Evolutionary conservation across 2,329 filamentous ascomycete genomes (phyloP).

Genomic region (Nemania diffusa): DNA sequence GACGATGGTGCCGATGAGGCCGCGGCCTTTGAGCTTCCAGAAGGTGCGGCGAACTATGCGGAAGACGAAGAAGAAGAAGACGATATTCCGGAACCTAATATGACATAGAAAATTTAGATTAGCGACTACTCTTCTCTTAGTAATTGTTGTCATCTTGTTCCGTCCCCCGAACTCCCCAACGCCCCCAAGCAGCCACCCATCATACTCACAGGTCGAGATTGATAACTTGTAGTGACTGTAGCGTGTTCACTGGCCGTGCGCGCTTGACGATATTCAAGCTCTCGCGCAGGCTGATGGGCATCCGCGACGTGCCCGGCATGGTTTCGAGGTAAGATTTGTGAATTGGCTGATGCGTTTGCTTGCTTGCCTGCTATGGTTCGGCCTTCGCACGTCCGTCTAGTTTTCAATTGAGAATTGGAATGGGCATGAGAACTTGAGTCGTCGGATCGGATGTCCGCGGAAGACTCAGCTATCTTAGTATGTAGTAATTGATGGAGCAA

Average conservation of each 20-base stretch:
- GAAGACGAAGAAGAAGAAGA: constrained; percentile 89
- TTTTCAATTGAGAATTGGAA: constrained; percentile 19
- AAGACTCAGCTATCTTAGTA: constrained; percentile 20
- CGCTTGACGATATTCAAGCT: constrained; percentile 71
- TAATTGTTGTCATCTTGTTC: background rate
- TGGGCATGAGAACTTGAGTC: background rate
- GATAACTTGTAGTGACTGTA: constrained; percentile 67
- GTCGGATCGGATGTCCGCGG: constrained; percentile 22
- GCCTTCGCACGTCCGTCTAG: constrained; percentile 10
- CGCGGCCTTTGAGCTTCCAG: constrained; percentile 89
- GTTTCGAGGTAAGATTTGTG: constrained; percentile 21
- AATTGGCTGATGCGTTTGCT: background rate
- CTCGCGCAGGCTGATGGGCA: constrained; percentile 77
- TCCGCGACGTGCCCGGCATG: constrained; percentile 75
- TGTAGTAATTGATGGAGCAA: background rate
- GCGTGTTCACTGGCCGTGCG: constrained; percentile 64
- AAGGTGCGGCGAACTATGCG: constrained; percentile 83
- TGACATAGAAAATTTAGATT: constrained; percentile 9
- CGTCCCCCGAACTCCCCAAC: background rate
- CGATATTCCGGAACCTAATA: constrained; percentile 79
- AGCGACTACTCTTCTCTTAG: constrained; percentile 8
- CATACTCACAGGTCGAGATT: constrained; percentile 75
- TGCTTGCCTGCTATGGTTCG: background rate
- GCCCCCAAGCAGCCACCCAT: background rate
- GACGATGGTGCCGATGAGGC: constrained; percentile 79